Percentiles rank a stretch among this genome's conserved stretches.
These are phyloP conservation scores for Trametes pubescens DNA, from an alignment of 1,284 basidiomycete species.

Conservation along the genomic window DNA sequence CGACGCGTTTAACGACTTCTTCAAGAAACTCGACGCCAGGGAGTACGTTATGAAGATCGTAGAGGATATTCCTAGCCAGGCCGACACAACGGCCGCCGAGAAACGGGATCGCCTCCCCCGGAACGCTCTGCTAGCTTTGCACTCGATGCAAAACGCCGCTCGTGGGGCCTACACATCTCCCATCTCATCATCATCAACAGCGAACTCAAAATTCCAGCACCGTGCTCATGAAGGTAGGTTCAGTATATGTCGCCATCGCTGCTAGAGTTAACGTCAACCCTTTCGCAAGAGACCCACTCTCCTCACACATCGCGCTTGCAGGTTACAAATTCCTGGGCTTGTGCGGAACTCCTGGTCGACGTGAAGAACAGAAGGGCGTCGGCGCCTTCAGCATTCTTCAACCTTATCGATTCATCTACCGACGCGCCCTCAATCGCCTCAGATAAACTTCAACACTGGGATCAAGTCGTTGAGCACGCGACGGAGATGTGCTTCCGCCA, in stretches of 20 bases:
- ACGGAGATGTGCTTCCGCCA: slow-evolving; percentile 26
- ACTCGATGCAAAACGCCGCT: too few relatives aligned
- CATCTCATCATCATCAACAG: too few relatives aligned
- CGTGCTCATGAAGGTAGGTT: too few relatives aligned
- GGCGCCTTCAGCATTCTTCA: neutral
- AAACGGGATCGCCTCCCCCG: neutral
- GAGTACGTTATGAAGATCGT: neutral
- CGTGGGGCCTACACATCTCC: too few relatives aligned
- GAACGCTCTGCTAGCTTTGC: too few relatives aligned
- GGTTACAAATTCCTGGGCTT: neutral
- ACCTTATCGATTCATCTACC: neutral
- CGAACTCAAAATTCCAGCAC: too few relatives aligned
- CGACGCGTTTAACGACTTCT: neutral
- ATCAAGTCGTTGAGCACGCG: slow-evolving; percentile 17
- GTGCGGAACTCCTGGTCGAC: neutral
- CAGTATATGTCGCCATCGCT: too few relatives aligned
- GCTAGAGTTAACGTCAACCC: neutral
- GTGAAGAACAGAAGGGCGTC: neutral
- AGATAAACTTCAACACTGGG: neutral
- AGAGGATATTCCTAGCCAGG: neutral
- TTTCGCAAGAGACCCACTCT: neutral
- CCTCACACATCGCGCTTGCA: neutral
- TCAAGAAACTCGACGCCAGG: neutral
- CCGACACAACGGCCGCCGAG: neutral
- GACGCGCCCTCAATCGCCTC: neutral